Percentiles rank a stretch among this genome's conserved stretches.
phyloP scores from a whole-genome alignment of 176 grass and related monocot species.

The Rhipidocladum racemiflorum region DNA sequence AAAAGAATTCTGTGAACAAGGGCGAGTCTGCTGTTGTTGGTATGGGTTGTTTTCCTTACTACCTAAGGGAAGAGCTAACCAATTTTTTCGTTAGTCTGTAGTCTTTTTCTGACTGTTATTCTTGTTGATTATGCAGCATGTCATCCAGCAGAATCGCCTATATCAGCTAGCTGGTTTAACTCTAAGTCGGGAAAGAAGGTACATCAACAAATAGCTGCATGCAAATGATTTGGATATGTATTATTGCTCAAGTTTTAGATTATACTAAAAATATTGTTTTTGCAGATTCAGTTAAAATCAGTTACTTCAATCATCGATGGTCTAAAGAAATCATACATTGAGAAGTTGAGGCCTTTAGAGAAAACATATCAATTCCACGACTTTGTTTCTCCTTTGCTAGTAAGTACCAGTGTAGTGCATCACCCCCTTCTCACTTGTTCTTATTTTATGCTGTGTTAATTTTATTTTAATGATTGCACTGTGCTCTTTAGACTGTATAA shows the following conservation, averaged over 20 bases:
- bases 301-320: constrained; percentile 93
- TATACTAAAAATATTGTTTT: background rate
- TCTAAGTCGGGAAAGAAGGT: constrained; percentile 87
- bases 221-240: background rate
- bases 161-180: constrained; percentile 74
- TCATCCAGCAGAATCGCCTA: constrained; percentile 32
- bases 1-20: constrained; percentile 54
- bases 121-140: constrained; percentile 26
- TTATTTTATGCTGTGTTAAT: background rate
- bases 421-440: background rate
- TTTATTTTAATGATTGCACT: background rate
- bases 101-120: constrained; percentile 6
- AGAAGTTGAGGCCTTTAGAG: constrained; percentile 83
- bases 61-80: background rate
- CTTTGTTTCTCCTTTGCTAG: constrained; percentile 80
- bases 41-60: constrained; percentile 12
- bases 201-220: background rate
- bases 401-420: background rate
- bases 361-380: constrained; percentile 74
- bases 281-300: constrained; percentile 72
- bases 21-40: constrained; percentile 46
- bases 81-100: background rate
- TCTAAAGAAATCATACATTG: constrained; percentile 84
- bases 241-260: background rate
- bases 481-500: background rate